These are phyloP conservation scores for Paramecium caudatum DNA, from an alignment of 73 alveolate genomes.

Conservation along the genomic window DNA sequence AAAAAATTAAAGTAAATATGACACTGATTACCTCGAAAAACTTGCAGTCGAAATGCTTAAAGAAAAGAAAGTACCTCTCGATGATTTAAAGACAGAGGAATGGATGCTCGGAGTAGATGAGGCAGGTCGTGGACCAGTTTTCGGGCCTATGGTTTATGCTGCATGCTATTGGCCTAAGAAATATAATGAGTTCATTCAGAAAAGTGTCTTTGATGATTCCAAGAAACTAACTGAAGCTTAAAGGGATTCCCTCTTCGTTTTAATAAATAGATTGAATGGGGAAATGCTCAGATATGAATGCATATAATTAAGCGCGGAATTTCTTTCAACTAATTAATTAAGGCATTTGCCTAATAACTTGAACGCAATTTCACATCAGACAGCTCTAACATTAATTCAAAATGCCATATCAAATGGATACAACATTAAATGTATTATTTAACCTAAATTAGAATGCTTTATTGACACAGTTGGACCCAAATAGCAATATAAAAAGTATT, in stretches of 20 bases:
- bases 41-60: no score
- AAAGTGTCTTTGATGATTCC: constrained; percentile 84
- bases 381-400: constrained; percentile 90
- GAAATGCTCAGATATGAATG: constrained; percentile 81
- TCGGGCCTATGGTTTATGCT: constrained; percentile 98
- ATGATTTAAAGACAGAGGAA: no score
- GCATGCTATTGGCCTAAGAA: constrained; percentile 90
- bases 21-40: no score
- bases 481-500: constrained; percentile 79
- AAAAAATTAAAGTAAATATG: no score
- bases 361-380: constrained; percentile 91
- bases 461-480: constrained; percentile 99
- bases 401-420: constrained; percentile 80
- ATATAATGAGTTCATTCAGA: constrained; percentile 73
- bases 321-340: constrained; percentile 86
- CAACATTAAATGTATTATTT: constrained; percentile 75
- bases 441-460: constrained; percentile 57
- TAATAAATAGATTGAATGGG: constrained; percentile 76
- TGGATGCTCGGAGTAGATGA: constrained; percentile 96
- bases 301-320: constrained; percentile 82
- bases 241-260: constrained; percentile 87
- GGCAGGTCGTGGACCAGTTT: constrained; percentile 99
- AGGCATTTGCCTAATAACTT: constrained; percentile 83
- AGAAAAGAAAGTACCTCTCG: no score
- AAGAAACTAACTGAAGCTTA: constrained; percentile 87